A percentile compares a stretch with the other conserved stretches of the same genome.
Evolutionary conservation across 2,329 filamentous ascomycete genomes (phyloP).

Genomic region (Xylariales sp.): DNA sequence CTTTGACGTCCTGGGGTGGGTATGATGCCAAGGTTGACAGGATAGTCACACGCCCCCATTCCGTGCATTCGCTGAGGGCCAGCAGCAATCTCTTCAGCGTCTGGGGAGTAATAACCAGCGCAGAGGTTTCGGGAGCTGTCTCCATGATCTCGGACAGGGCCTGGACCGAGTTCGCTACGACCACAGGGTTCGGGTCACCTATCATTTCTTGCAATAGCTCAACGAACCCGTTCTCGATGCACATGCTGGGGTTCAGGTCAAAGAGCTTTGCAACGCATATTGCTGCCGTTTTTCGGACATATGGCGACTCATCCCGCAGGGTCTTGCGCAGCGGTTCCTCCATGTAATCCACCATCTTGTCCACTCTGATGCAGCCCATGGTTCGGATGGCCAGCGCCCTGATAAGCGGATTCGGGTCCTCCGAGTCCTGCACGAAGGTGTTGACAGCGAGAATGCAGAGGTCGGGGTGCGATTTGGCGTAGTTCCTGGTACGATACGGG

Average conservation of each 20-base stretch:
- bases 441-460: conserved; percentile 98
- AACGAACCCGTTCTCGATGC: conserved; percentile 93
- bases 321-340: conserved; percentile 96
- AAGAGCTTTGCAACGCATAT: conserved; percentile 98
- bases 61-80: conserved; percentile 95
- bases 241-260: conserved; percentile 87
- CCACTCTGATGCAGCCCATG: conserved; percentile 97
- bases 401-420: conserved; percentile 95
- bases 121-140: conserved; percentile 83
- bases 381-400: conserved; percentile 92
- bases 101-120: conserved; percentile 74
- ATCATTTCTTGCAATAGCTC: conserved; percentile 94
- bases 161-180: conserved; percentile 95
- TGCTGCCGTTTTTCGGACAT: conserved; percentile 95
- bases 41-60: conserved; percentile 96
- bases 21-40: conserved; percentile 87
- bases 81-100: conserved; percentile 94
- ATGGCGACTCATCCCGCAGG: conserved; percentile 92
- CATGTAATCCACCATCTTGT: conserved; percentile 99
- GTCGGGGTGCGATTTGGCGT: conserved; percentile 97
- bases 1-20: conserved; percentile 80
- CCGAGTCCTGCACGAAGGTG: conserved; percentile 97
- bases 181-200: conserved; percentile 97
- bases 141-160: conserved; percentile 90
- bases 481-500: conserved; percentile 64